phyloP scores from a whole-genome alignment of 805 yeast species.

The Candida corydali region DNA sequence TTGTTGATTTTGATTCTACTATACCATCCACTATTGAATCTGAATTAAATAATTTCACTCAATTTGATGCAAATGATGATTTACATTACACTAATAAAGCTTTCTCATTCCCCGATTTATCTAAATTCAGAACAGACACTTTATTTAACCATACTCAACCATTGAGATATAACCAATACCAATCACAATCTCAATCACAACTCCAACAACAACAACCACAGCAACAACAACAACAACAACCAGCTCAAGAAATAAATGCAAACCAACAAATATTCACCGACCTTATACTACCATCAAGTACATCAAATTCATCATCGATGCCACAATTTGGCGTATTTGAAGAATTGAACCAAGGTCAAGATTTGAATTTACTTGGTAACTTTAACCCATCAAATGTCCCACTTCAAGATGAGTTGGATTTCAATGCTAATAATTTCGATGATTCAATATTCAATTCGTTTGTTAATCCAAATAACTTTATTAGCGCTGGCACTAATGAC shows the following conservation, averaged over 20 bases:
- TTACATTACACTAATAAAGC: slow-evolving; percentile 1
- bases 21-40: not conserved
- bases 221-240: not conserved
- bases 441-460: slow-evolving; percentile 2
- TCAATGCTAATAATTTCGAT: not conserved
- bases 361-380: not conserved
- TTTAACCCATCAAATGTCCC: not conserved
- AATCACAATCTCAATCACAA: not conserved
- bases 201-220: not conserved
- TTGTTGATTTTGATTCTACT: not conserved
- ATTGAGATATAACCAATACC: slow-evolving; percentile 1
- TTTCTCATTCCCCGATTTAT: slow-evolving; percentile 8
- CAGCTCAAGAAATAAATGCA: not conserved
- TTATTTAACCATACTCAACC: slow-evolving; percentile 7
- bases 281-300: not conserved
- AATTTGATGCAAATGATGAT: not conserved
- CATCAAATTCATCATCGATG: not conserved
- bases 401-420: slow-evolving; percentile 1
- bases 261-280: not conserved
- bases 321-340: slow-evolving; percentile 3
- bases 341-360: not conserved
- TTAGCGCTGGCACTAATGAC: slow-evolving; percentile 7
- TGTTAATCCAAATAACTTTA: not conserved
- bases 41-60: not conserved
- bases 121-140: slow-evolving; percentile 5